phyloP scores from a whole-genome alignment of 306 rosid species.

The Potentilla sterilis region DNA sequence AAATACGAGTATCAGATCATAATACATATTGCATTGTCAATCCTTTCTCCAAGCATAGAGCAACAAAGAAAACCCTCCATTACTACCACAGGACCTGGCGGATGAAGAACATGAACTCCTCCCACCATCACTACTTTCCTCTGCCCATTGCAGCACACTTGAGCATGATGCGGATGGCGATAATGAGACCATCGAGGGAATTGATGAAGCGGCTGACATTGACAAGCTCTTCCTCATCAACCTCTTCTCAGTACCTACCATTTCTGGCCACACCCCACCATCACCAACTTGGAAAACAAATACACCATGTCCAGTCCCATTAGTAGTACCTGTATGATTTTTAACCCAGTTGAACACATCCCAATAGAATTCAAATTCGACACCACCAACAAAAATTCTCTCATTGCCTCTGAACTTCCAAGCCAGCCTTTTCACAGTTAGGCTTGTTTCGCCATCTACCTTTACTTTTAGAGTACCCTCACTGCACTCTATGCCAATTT shows the following conservation, averaged over 20 bases:
- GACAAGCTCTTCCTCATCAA: conserved; percentile 60
- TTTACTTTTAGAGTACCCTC: conserved; percentile 53
- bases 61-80: conserved; percentile 70
- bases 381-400: conserved; percentile 52
- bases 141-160: conserved; percentile 78
- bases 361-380: conserved; percentile 79
- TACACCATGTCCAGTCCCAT: conserved; percentile 55
- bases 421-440: conserved; percentile 59
- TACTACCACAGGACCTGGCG: conserved; percentile 49
- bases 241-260: conserved; percentile 68
- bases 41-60: conserved; percentile 74
- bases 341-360: conserved; percentile 74
- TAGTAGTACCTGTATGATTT: conserved; percentile 13
- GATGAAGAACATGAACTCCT: conserved; percentile 85
- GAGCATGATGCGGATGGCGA: conserved; percentile 46
- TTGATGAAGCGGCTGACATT: conserved; percentile 22
- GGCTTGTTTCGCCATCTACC: conserved; percentile 53
- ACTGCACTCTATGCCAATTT: conserved; percentile 59
- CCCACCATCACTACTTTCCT: conserved; percentile 77
- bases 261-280: conserved; percentile 74
- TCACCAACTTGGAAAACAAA: conserved; percentile 78
- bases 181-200: conserved; percentile 15
- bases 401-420: conserved; percentile 96
- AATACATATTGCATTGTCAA: conserved; percentile 23
- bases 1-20: background rate